Evolutionary conservation across 805 yeast species (phyloP).

Genomic region (Kazachstania bromeliacearum): DNA sequence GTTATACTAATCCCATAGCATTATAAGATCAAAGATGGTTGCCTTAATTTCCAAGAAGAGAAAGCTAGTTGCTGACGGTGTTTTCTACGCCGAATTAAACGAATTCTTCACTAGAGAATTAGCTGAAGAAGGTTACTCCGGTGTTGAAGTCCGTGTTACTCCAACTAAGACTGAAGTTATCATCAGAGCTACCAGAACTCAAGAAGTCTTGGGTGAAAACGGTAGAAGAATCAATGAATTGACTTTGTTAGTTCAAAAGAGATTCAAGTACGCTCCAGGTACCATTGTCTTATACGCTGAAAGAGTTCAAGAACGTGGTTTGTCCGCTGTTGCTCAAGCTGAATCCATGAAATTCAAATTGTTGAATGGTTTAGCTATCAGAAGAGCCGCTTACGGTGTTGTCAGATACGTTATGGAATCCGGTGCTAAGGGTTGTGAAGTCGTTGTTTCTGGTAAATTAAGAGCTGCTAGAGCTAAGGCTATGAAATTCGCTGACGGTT

Average conservation of each 20-base stretch:
- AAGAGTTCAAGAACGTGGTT: conserved; percentile 99
- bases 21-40: conserved; percentile 23
- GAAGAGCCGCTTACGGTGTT: conserved; percentile 99
- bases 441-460: conserved; percentile 98
- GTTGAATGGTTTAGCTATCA: conserved; percentile 96
- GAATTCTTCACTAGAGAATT: conserved; percentile 99
- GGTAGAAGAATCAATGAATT: conserved; percentile 99
- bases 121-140: conserved; percentile 99
- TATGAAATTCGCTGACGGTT: conserved; percentile 99
- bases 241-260: conserved; percentile 94
- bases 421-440: conserved; percentile 99
- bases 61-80: conserved; percentile 99
- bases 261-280: conserved; percentile 94
- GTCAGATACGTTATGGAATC: conserved; percentile 99
- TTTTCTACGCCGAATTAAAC: conserved; percentile 99
- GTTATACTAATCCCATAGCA: not conserved
- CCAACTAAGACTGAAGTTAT: conserved; percentile 97
- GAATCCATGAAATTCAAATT: conserved; percentile 98
- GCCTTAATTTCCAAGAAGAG: conserved; percentile 86
- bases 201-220: conserved; percentile 97
- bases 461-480: conserved; percentile 99
- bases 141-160: conserved; percentile 98
- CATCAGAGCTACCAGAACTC: conserved; percentile 98
- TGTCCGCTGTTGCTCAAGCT: conserved; percentile 99
- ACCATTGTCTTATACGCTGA: conserved; percentile 93